Evolutionary conservation across 2,329 filamentous ascomycete genomes (phyloP).

Genomic region (Talaromyces sp.): DNA sequence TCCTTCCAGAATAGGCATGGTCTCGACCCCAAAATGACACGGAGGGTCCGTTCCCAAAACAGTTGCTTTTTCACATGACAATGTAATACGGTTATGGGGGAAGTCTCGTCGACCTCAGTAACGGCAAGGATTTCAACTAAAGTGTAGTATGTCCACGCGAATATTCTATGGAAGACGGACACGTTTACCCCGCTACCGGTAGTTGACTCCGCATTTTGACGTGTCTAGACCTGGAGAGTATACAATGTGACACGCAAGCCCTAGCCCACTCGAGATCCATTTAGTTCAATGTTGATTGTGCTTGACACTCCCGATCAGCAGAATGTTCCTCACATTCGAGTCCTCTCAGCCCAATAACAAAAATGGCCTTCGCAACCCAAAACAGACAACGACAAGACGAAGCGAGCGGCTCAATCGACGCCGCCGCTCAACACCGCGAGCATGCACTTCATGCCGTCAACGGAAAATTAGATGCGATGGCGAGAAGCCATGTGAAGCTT

Average conservation of each 20-base stretch:
- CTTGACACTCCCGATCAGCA: neutral
- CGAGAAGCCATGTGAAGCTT: conserved; percentile 76
- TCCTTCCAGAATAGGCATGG: neutral
- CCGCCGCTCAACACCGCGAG: conserved; percentile 4
- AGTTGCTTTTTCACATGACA: neutral
- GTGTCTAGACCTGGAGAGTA: neutral
- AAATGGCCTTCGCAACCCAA: neutral
- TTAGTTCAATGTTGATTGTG: neutral
- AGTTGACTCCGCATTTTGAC: neutral
- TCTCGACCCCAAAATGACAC: neutral
- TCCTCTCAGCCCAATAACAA: neutral
- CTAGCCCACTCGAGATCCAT: neutral
- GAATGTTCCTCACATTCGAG: conserved; percentile 14
- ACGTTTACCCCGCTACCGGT: neutral
- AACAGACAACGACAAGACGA: neutral
- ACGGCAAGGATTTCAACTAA: no score
- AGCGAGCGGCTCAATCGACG: conserved; percentile 3
- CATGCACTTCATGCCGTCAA: conserved; percentile 56
- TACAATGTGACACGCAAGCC: neutral
- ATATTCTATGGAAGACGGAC: neutral
- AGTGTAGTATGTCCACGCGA: neutral
- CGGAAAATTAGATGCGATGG: conserved; percentile 83
- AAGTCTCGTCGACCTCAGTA: neutral
- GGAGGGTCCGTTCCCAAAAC: neutral
- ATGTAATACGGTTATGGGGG: neutral